phyloP scores from a whole-genome alignment of 345 rosid genomes.

The Citrus sinensis region DNA sequence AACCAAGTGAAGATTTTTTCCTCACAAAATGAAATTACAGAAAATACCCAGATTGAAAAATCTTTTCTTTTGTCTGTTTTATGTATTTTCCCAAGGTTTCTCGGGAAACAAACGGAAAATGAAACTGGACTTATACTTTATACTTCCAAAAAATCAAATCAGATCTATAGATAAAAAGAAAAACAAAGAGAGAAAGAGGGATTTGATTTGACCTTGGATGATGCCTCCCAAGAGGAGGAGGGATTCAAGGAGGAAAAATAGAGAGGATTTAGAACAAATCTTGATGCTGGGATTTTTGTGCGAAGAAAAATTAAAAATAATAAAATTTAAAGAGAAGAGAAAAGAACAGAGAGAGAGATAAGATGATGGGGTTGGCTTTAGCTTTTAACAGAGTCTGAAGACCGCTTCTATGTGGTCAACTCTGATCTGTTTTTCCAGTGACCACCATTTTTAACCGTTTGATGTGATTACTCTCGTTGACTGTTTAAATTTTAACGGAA shows the following conservation, averaged over 20 bases:
- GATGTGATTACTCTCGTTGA: not conserved
- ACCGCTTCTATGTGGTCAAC: not conserved
- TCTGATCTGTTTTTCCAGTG: not conserved
- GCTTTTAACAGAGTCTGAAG: not conserved
- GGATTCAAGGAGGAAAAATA: slow-evolving; percentile 17
- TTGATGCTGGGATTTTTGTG: not conserved
- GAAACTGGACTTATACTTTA: not conserved
- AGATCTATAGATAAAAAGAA: not conserved
- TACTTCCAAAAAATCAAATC: not conserved
- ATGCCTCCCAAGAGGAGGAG: slow-evolving; percentile 27
- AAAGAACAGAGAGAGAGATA: not conserved
- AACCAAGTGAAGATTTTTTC: not conserved
- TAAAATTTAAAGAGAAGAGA: too few species aligned
- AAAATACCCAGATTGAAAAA: not conserved
- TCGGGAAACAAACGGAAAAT: not conserved
- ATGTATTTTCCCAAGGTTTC: not conserved
- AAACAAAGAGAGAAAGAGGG: not conserved
- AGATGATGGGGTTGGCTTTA: not conserved
- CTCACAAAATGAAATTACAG: not conserved
- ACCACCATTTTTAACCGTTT: not conserved
- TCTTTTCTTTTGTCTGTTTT: not conserved
- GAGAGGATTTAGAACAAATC: slow-evolving; percentile 9
- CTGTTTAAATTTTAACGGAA: not conserved
- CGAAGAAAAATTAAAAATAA: not conserved
- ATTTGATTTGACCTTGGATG: slow-evolving; percentile 10